Evolutionary conservation across 306 rosid species (phyloP).

Genomic region (Lathyrus aphaca): DNA sequence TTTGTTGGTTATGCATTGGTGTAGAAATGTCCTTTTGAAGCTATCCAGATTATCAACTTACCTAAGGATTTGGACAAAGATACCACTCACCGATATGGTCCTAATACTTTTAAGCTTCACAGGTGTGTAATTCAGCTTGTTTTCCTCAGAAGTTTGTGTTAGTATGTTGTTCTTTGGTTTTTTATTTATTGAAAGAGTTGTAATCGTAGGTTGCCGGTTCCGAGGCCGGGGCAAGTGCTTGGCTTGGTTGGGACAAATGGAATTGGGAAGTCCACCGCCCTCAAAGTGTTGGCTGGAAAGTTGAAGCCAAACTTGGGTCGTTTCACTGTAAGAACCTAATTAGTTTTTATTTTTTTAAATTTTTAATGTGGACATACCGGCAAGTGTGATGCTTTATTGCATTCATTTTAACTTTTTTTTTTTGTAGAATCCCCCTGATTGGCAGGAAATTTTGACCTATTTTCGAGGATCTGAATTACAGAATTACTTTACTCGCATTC

Average conservation of each 20-base stretch:
- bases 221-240: constrained; percentile 97
- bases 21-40: constrained; percentile 98
- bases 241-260: constrained; percentile 98
- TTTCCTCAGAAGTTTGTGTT: not conserved
- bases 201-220: constrained; percentile 82
- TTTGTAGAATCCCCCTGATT: constrained; percentile 91
- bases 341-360: not conserved
- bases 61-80: constrained; percentile 91
- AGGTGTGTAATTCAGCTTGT: constrained; percentile 53
- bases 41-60: constrained; percentile 90
- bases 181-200: constrained; percentile 4
- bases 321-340: constrained; percentile 62
- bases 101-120: constrained; percentile 92
- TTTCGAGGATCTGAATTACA: constrained; percentile 97
- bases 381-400: constrained; percentile 18
- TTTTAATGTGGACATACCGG: not conserved
- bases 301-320: constrained; percentile 95
- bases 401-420: constrained; percentile 23
- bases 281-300: constrained; percentile 93
- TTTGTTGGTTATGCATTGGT: constrained; percentile 17
- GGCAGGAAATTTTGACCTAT: constrained; percentile 95
- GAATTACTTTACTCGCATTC: constrained; percentile 90
- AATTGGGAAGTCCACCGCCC: constrained; percentile 98
- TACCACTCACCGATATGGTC: constrained; percentile 95
- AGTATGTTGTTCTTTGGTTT: constrained; percentile 24